phyloP scores from a whole-genome alignment of 2,329 filamentous ascomycete species.

The Sporothrix phasma region DNA sequence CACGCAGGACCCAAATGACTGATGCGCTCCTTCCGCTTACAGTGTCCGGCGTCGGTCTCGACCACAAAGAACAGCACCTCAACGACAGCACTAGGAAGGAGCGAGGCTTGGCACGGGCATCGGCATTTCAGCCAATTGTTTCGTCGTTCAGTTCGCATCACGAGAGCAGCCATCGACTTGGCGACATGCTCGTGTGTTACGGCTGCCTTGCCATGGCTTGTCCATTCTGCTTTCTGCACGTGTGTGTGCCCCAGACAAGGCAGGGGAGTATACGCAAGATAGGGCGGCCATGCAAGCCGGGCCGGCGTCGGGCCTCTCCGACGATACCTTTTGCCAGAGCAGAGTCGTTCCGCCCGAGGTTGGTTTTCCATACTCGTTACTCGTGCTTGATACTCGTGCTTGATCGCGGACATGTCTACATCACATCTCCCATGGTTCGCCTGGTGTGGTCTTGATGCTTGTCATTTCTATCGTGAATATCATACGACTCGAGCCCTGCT shows the following conservation, averaged over 20 bases:
- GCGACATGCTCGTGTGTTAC: too few relatives aligned
- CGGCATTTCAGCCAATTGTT: background rate
- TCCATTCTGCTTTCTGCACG: too few relatives aligned
- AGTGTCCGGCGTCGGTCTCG: conserved; percentile 1
- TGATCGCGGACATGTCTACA: background rate
- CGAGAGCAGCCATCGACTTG: too few relatives aligned
- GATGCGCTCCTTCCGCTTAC: background rate
- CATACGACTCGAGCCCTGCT: background rate
- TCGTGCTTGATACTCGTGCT: too few relatives aligned
- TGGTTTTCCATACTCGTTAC: too few relatives aligned
- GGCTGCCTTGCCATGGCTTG: too few relatives aligned
- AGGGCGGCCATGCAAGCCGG: background rate
- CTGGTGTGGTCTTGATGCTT: background rate
- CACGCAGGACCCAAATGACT: too few relatives aligned
- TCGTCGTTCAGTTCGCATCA: background rate
- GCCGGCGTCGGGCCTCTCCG: background rate
- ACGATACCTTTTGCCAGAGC: background rate
- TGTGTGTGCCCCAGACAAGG: too few relatives aligned
- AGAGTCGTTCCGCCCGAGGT: background rate
- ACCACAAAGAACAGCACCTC: too few relatives aligned
- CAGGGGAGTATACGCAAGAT: too few relatives aligned
- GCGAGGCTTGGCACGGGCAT: background rate
- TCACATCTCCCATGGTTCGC: background rate
- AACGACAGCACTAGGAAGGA: too few relatives aligned
- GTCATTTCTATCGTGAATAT: conserved; percentile 4